Percentiles rank a stretch among this genome's conserved stretches.
Conservation (phyloP, 768 basidiomycete species). For the Tylopilus cervinicoccineus region DNA sequence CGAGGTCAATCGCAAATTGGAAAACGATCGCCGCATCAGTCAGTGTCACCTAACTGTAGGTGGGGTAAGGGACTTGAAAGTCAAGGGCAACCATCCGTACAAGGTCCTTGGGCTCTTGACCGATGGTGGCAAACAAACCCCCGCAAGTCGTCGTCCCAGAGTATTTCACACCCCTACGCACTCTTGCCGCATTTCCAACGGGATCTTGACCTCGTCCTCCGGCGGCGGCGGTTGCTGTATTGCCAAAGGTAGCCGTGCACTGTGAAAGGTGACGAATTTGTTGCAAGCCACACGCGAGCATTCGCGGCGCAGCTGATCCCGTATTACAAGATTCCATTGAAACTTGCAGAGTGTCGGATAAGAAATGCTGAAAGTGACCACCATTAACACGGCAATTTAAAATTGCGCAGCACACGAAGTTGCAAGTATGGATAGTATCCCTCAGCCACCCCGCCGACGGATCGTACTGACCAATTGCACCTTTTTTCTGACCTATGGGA, state of each 20-base stretch:
- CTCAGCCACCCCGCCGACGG: constrained; percentile 65
- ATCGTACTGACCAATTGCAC: constrained; percentile 78
- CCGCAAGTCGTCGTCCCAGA: constrained; percentile 7
- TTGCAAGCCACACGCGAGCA: constrained; percentile 4
- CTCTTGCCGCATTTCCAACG: constrained; percentile 3
- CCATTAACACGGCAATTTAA: constrained; percentile 5
- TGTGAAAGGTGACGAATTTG: constrained; percentile 7
- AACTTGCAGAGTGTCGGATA: background rate
- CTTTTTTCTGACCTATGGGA: constrained; percentile 73
- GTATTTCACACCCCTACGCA: constrained; percentile 8
- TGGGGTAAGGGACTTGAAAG: constrained; percentile 10
- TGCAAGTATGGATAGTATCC: background rate
- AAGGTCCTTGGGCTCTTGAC: constrained; percentile 16
- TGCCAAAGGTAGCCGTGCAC: constrained; percentile 15
- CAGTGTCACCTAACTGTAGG: constrained; percentile 15
- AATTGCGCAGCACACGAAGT: constrained; percentile 8
- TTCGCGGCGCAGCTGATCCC: constrained; percentile 13
- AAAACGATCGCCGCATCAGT: constrained; percentile 16
- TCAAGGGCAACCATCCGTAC: constrained; percentile 1
- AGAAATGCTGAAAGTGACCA: constrained; percentile 3
- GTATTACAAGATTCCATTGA: constrained; percentile 4
- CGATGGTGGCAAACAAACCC: constrained; percentile 4
- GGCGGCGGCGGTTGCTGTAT: constrained; percentile 1
- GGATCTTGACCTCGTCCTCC: background rate
- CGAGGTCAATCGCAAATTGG: constrained; percentile 17